Evolutionary conservation across 2,329 filamentous ascomycete species (phyloP).

Genomic region (Ophiostoma sp.): DNA sequence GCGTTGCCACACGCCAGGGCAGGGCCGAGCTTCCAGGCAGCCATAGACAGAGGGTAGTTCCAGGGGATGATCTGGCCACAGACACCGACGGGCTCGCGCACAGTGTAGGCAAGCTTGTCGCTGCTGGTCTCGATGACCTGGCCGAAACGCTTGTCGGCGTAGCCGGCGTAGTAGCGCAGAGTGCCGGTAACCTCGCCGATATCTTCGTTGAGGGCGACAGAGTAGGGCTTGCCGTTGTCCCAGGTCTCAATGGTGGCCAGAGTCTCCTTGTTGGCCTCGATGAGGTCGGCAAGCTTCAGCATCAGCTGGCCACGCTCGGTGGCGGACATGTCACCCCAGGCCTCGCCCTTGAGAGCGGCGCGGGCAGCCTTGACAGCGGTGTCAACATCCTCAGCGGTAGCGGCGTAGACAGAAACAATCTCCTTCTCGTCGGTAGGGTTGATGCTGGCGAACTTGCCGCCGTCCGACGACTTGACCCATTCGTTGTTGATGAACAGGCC

Average conservation of each 20-base stretch:
- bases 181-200: conserved; percentile 33
- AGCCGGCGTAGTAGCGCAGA: conserved; percentile 69
- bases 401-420: conserved; percentile 24
- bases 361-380: conserved; percentile 26
- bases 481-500: conserved; percentile 81
- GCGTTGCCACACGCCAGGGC: conserved; percentile 57
- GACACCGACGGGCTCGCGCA: conserved; percentile 65
- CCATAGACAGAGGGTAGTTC: conserved; percentile 69
- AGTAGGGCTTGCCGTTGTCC: conserved; percentile 69
- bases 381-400: conserved; percentile 24
- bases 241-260: conserved; percentile 60
- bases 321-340: conserved; percentile 24
- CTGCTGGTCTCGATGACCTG: conserved; percentile 59
- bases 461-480: conserved; percentile 62
- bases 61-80: conserved; percentile 67
- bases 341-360: conserved; percentile 21
- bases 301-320: conserved; percentile 38
- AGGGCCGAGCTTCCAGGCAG: conserved; percentile 67
- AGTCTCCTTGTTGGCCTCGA: conserved; percentile 36
- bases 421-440: conserved; percentile 50
- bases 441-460: conserved; percentile 59
- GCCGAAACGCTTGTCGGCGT: conserved; percentile 65
- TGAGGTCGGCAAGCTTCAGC: conserved; percentile 41
- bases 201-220: conserved; percentile 22
- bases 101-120: conserved; percentile 62